Conservation (phyloP, 2,329 filamentous ascomycete species). For the Balansia obtecta region DNA sequence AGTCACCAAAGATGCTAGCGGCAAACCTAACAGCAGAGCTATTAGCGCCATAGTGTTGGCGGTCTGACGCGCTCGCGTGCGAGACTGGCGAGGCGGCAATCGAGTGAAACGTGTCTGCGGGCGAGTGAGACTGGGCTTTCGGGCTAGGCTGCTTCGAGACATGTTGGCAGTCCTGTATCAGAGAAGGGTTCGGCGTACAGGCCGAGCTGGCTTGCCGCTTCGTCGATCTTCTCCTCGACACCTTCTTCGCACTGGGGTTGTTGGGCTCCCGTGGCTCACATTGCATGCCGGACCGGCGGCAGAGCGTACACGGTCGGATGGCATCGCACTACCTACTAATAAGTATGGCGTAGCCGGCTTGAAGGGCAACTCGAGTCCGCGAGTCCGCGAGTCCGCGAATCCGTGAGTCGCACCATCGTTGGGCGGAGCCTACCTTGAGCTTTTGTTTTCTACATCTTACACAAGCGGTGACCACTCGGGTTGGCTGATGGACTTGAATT, state of each 20-base stretch:
- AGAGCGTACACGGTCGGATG: conserved; percentile 2
- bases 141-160: neutral
- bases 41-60: conserved; percentile 2
- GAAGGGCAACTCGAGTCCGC: neutral
- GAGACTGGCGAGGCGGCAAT: neutral
- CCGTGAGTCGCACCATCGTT: neutral
- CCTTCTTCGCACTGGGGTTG: neutral
- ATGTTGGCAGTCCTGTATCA: neutral
- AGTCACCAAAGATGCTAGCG: conserved; percentile 3
- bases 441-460: conserved; percentile 5
- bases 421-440: conserved; percentile 1
- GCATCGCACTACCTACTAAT: conserved; percentile 2
- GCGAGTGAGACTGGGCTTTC: neutral
- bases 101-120: neutral
- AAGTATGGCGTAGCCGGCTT: neutral
- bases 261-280: conserved; percentile 1
- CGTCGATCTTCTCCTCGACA: neutral
- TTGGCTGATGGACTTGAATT: neutral
- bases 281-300: conserved; percentile 1
- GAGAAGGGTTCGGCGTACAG: neutral
- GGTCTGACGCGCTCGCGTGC: neutral
- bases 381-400: neutral
- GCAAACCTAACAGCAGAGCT: conserved; percentile 3
- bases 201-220: neutral
- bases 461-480: conserved; percentile 1